A percentile compares a stretch with the other conserved stretches of the same genome.
Evolutionary conservation across 1,139 yeast genomes (phyloP).

Genomic region (Candida tunisiensis): DNA sequence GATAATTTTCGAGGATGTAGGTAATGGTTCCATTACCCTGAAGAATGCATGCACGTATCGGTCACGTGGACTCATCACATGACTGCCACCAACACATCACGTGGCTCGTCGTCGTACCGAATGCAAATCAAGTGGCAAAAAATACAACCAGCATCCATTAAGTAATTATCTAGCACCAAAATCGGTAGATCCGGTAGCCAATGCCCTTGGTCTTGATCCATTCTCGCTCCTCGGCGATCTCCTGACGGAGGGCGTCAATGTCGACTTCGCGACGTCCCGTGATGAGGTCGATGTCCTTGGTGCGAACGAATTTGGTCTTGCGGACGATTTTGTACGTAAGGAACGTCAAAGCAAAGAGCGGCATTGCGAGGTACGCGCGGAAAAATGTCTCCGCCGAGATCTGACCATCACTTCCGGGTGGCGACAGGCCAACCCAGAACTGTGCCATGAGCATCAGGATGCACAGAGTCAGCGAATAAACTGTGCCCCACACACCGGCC

Average conservation of each 20-base stretch:
- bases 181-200: constrained; percentile 21
- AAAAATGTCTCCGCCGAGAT: constrained; percentile 26
- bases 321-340: constrained; percentile 32
- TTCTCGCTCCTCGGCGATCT: constrained; percentile 29
- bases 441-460: constrained; percentile 53
- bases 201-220: constrained; percentile 16
- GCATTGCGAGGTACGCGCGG: constrained; percentile 33
- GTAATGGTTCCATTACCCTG: too few relatives aligned
- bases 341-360: constrained; percentile 30
- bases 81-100: too few relatives aligned
- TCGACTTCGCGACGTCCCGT: constrained; percentile 37
- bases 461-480: constrained; percentile 43
- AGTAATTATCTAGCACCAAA: constrained; percentile 25
- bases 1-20: too few relatives aligned
- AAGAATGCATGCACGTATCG: too few relatives aligned
- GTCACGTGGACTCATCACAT: too few relatives aligned
- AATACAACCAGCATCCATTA: background rate
- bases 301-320: constrained; percentile 25
- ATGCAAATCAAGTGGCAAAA: background rate
- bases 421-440: constrained; percentile 62
- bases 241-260: constrained; percentile 32
- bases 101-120: too few relatives aligned
- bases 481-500: constrained; percentile 54
- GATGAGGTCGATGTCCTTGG: constrained; percentile 24
- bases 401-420: constrained; percentile 31